These are phyloP conservation scores for Neofusicoccum umdonicola DNA, from an alignment of 2,329 filamentous ascomycete species.

Conservation along the genomic window DNA sequence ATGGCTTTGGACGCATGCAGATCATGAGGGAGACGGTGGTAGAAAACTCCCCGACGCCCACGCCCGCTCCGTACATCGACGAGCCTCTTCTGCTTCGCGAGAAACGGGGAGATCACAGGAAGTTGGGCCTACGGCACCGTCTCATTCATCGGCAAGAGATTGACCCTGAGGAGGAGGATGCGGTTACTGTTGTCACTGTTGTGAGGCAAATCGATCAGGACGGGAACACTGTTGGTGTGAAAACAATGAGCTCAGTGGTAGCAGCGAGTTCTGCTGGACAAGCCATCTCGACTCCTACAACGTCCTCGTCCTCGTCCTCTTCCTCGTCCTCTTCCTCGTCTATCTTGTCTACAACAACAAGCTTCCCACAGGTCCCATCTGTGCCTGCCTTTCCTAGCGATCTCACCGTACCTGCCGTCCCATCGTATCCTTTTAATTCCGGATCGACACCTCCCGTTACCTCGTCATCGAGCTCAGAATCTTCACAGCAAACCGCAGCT, in stretches of 20 bases:
- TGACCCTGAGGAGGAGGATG: slow-evolving; percentile 1
- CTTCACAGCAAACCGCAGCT: neutral
- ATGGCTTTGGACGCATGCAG: slow-evolving; percentile 18
- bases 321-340: slow-evolving; percentile 6
- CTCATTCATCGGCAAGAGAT: slow-evolving; percentile 32
- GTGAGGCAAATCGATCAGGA: slow-evolving; percentile 15
- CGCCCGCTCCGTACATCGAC: slow-evolving; percentile 17
- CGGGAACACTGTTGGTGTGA: slow-evolving; percentile 15
- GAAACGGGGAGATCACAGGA: slow-evolving; percentile 21
- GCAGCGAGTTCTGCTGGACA: slow-evolving; percentile 8
- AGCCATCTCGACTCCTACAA: neutral
- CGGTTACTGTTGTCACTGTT: slow-evolving; percentile 13
- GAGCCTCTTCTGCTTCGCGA: slow-evolving; percentile 24
- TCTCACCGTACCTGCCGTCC: slow-evolving; percentile 27
- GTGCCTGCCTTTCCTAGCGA: slow-evolving; percentile 37
- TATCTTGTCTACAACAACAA: neutral
- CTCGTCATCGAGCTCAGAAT: slow-evolving; percentile 2
- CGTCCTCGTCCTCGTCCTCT: neutral
- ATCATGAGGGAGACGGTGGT: slow-evolving; percentile 19
- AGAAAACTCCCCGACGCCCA: slow-evolving; percentile 21
- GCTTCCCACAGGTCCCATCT: slow-evolving; percentile 29
- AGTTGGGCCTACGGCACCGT: slow-evolving; percentile 32
- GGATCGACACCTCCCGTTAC: neutral
- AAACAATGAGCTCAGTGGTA: slow-evolving; percentile 11
- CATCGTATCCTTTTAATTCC: slow-evolving; percentile 32